Percentiles rank a stretch among this genome's conserved stretches.
phyloP scores from a whole-genome alignment of 352 stramenopile genomes.

The Hyaloperonospora arabidopsidis region DNA sequence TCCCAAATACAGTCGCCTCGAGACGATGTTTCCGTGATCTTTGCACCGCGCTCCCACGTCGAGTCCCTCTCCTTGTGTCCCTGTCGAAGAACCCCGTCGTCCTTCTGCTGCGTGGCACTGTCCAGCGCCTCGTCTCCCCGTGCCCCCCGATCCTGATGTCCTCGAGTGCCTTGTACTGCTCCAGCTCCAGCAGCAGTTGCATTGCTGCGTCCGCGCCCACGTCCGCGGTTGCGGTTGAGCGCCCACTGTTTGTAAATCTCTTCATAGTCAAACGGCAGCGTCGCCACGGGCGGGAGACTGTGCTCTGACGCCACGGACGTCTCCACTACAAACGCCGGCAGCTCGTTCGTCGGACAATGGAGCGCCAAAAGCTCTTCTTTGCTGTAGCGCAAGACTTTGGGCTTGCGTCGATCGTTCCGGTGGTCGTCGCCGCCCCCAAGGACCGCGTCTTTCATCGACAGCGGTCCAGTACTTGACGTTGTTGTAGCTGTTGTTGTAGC shows the following conservation, averaged over 20 bases:
- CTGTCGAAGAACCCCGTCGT: constrained; percentile 8
- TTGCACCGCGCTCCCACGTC: constrained; percentile 53
- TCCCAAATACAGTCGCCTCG: constrained; percentile 68
- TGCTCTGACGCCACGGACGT: constrained; percentile 61
- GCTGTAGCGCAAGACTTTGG: constrained; percentile 75
- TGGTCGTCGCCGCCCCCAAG: constrained; percentile 30
- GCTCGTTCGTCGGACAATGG: constrained; percentile 46
- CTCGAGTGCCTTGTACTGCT: constrained; percentile 21
- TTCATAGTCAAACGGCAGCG: constrained; percentile 78
- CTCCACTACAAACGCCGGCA: constrained; percentile 50
- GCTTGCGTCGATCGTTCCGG: constrained; percentile 45
- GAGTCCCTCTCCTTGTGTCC: constrained; percentile 39
- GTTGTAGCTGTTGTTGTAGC: neutral
- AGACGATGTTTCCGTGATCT: constrained; percentile 24
- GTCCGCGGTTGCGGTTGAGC: constrained; percentile 69
- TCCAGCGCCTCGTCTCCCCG: constrained; percentile 41
- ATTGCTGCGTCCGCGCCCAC: constrained; percentile 57
- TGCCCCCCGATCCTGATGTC: constrained; percentile 39
- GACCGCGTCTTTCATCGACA: constrained; percentile 34
- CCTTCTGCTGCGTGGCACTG: constrained; percentile 28
- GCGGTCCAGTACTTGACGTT: constrained; percentile 6
- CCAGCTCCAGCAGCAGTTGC: constrained; percentile 18
- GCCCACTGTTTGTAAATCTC: constrained; percentile 86
- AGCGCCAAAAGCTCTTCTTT: constrained; percentile 76
- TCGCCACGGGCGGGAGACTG: constrained; percentile 57